phyloP scores from a whole-genome alignment of 192 early-diverging fungal species.

The Coemansia sp. region DNA sequence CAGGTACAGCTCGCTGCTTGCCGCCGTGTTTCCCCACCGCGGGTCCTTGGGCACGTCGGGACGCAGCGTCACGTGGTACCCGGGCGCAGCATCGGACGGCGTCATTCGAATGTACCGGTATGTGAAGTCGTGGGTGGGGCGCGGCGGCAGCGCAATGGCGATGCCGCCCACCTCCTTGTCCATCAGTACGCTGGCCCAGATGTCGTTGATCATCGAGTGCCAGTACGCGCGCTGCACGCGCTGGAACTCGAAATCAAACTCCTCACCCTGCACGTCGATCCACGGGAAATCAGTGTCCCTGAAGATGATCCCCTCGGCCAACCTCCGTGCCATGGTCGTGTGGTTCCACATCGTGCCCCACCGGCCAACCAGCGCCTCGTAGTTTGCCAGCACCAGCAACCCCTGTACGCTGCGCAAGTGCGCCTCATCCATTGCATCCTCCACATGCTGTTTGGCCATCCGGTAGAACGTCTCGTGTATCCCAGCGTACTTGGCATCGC shows the following conservation, averaged over 20 bases:
- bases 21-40: slow-evolving; percentile 41
- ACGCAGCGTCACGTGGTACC: slow-evolving; percentile 33
- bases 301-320: slow-evolving; percentile 50
- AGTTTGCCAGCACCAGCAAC: slow-evolving; percentile 50
- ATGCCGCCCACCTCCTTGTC: slow-evolving; percentile 52
- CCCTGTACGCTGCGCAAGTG: slow-evolving; percentile 53
- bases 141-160: slow-evolving; percentile 38
- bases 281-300: slow-evolving; percentile 52
- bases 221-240: slow-evolving; percentile 53
- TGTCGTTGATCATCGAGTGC: slow-evolving; percentile 55
- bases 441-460: slow-evolving; percentile 45
- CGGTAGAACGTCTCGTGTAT: slow-evolving; percentile 48
- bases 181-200: slow-evolving; percentile 52
- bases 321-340: slow-evolving; percentile 50
- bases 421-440: slow-evolving; percentile 55
- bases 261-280: slow-evolving; percentile 35
- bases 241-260: slow-evolving; percentile 54
- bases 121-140: slow-evolving; percentile 45
- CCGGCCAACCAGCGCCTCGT: slow-evolving; percentile 51
- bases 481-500: slow-evolving; percentile 23
- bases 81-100: slow-evolving; percentile 22
- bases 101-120: slow-evolving; percentile 31
- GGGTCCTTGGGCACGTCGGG: slow-evolving; percentile 35
- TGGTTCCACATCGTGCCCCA: slow-evolving; percentile 57
- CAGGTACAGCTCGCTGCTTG: slow-evolving; percentile 43